phyloP scores from a whole-genome alignment of 2,329 filamentous ascomycete genomes.

The Thielaviopsis musarum region DNA sequence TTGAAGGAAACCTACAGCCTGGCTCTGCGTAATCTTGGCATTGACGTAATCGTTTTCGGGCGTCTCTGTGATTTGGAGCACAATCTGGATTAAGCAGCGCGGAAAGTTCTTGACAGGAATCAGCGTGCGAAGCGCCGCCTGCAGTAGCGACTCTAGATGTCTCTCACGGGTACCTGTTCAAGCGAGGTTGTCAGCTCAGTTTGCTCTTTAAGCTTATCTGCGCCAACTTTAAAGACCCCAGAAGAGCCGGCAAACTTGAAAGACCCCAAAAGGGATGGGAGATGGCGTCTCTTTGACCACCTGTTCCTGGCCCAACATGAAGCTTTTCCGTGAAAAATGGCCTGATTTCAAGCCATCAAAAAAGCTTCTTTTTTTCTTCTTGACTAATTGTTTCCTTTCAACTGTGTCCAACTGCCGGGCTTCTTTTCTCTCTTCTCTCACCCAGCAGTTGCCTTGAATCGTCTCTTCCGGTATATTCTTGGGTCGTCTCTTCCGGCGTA shows the following conservation, averaged over 20 bases:
- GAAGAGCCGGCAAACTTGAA: too few species aligned
- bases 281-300: not conserved
- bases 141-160: constrained; percentile 63
- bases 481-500: too few species aligned
- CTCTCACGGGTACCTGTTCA: constrained; percentile 51
- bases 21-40: constrained; percentile 41
- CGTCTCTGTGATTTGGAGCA: constrained; percentile 56
- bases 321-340: too few species aligned
- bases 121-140: constrained; percentile 55
- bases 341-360: too few species aligned
- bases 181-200: constrained; percentile 10
- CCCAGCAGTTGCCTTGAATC: too few species aligned
- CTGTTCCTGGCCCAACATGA: too few species aligned
- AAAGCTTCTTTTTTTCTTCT: too few species aligned
- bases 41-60: constrained; percentile 50
- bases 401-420: too few species aligned
- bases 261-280: not conserved
- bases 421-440: too few species aligned
- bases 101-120: constrained; percentile 63
- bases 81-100: constrained; percentile 61
- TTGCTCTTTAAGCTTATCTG: not conserved
- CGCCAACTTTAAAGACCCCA: too few species aligned
- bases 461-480: too few species aligned
- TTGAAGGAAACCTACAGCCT: constrained; percentile 32
- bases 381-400: too few species aligned